Conservation (phyloP, 768 basidiomycete species). For the Rhizopogon roseolus region DNA sequence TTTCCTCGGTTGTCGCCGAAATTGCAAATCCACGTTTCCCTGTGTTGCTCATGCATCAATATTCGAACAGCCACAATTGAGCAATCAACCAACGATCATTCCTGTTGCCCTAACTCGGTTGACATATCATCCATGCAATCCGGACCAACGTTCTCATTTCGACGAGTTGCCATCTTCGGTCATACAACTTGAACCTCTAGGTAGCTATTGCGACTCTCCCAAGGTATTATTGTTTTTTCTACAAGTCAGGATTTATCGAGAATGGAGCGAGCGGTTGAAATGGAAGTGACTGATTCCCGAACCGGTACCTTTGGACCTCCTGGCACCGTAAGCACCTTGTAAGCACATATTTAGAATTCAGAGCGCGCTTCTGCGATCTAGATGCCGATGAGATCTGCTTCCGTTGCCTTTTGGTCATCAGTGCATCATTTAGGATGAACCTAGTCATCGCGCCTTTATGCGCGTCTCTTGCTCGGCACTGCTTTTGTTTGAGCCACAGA, state of each 20-base stretch:
- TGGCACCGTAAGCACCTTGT: neutral
- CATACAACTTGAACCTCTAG: neutral
- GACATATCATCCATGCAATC: neutral
- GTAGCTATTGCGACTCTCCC: neutral
- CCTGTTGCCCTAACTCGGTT: neutral
- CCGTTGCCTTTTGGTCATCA: slow-evolving; percentile 16
- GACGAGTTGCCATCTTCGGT: neutral
- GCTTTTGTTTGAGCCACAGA: slow-evolving; percentile 29
- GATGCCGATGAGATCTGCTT: neutral
- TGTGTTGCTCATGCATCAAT: neutral
- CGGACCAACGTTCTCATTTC: neutral
- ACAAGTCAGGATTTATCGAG: no score
- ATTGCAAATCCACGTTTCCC: neutral
- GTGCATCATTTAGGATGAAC: slow-evolving; percentile 20
- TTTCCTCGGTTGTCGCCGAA: neutral
- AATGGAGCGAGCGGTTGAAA: neutral
- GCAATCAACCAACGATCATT: neutral
- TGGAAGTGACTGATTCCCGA: no score
- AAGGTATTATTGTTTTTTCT: no score
- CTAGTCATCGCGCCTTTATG: slow-evolving; percentile 7
- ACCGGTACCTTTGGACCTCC: no score
- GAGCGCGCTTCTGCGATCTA: neutral
- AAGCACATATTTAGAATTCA: neutral
- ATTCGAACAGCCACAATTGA: neutral
- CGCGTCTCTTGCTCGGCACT: slow-evolving; percentile 17